Evolutionary conservation across 1,139 yeast genomes (phyloP).

Genomic region (Kodamaea suecica): DNA sequence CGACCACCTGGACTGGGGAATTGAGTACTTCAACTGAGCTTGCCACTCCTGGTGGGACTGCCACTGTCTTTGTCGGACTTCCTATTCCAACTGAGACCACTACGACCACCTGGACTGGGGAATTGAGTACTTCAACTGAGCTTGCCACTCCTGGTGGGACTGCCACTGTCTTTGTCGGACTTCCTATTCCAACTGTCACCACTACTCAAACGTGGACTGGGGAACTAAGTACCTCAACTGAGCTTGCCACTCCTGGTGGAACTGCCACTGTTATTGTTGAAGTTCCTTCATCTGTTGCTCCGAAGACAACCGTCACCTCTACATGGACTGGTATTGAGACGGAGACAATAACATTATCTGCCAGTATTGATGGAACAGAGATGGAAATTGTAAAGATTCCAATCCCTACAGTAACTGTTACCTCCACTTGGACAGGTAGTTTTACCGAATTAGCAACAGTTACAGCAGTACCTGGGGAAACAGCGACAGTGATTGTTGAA

Average conservation of each 20-base stretch:
- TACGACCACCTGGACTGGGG: conserved; percentile 11
- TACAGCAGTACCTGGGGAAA: conserved; percentile 13
- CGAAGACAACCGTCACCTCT: conserved; percentile 17
- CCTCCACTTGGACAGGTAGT: conserved; percentile 7
- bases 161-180: conserved; percentile 8
- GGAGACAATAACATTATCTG: conserved; percentile 2
- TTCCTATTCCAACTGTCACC: conserved; percentile 11
- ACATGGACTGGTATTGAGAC: conserved; percentile 9
- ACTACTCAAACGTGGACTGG: conserved; percentile 8
- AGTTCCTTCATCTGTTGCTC: conserved; percentile 14
- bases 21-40: conserved; percentile 2
- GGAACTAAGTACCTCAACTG: neutral
- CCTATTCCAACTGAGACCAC: conserved; percentile 3
- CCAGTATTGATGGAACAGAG: neutral
- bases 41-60: conserved; percentile 4
- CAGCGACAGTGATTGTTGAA: conserved; percentile 17
- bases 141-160: conserved; percentile 6
- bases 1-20: conserved; percentile 19
- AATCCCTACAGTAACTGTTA: conserved; percentile 5
- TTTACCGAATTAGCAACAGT: conserved; percentile 3
- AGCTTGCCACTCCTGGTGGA: conserved; percentile 8
- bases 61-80: conserved; percentile 8
- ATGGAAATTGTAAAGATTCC: conserved; percentile 10
- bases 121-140: conserved; percentile 2
- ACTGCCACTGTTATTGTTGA: conserved; percentile 13